phyloP scores from a whole-genome alignment of 2,329 filamentous ascomycete genomes.

The Hirsutella rhossiliensis region DNA sequence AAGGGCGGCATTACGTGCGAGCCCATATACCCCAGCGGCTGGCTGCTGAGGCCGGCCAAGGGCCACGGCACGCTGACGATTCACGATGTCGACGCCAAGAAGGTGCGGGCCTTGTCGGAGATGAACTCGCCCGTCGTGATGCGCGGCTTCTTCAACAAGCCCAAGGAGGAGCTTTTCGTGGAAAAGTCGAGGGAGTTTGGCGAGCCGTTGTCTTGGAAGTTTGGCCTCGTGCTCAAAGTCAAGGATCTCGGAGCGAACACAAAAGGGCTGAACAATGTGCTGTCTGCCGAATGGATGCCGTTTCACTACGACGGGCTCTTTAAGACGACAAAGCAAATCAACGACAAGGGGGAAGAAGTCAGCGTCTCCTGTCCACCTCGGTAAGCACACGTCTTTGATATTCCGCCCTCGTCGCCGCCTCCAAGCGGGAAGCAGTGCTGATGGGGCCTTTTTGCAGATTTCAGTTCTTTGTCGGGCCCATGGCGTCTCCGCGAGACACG shows the following conservation, averaged over 20 bases:
- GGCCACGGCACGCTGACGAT: constrained; percentile 22
- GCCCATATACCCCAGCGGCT: constrained; percentile 34
- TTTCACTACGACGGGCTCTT: constrained; percentile 47
- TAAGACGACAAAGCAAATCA: constrained; percentile 31
- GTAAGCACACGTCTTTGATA: constrained; percentile 10
- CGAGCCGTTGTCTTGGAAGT: constrained; percentile 37
- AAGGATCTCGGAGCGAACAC: constrained; percentile 33
- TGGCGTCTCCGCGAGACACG: constrained; percentile 32
- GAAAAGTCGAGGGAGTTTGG: constrained; percentile 35
- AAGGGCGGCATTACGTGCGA: constrained; percentile 26
- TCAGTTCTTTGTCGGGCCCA: constrained; percentile 38
- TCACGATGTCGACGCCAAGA: constrained; percentile 28
- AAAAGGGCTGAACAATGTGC: constrained; percentile 36
- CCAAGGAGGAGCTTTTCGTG: constrained; percentile 30
- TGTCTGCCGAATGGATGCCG: constrained; percentile 42
- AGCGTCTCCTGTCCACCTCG: constrained; percentile 28
- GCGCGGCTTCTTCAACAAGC: constrained; percentile 36
- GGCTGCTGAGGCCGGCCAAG: constrained; percentile 25
- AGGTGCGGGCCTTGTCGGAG: constrained; percentile 33
- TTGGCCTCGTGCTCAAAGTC: constrained; percentile 37
- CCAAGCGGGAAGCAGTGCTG: background rate
- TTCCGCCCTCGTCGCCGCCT: constrained; percentile 4
- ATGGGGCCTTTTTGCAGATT: constrained; percentile 20
- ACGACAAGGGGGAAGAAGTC: constrained; percentile 26
- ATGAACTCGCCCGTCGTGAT: constrained; percentile 40